Base-by-base conservation (phyloP, 2,329 filamentous ascomycete genomes). In the Exophiala phaeomuriformis region DNA sequence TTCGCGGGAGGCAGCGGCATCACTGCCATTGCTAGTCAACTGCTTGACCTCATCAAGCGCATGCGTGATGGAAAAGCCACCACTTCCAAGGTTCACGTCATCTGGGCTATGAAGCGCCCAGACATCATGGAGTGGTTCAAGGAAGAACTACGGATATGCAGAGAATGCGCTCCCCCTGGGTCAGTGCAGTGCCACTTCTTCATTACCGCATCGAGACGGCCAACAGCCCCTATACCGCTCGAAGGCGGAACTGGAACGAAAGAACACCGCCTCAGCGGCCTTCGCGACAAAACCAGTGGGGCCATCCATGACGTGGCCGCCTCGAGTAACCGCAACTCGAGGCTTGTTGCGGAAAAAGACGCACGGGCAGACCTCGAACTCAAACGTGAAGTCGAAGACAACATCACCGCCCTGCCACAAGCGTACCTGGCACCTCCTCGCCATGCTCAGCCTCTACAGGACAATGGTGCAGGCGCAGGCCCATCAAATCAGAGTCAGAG, bases 101-200 rank as follows among this genome's bases (percentile, higher is more conserved):
- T 97, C n/a, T 97, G 91, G 91, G 84, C 90, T 3, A 75, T 96
- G 61, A 95, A 93, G 71, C 82, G 87, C 52, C 83, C 93, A 9
- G 91, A 96, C 69, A 88, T 89, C 1, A 89, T 97, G 83, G 89
- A 96, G 67, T 97, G 91, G 91, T 97, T 96, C 77, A 87, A 88
- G 61, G 90, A 96, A 71, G 91, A 96, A 69, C 77, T 96, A 54
- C 82, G 90, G 45, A 95, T 96, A 64, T 95, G 91, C 71, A 82
- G 89, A 63, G 88, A 96, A 69, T 85, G 83, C 47, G 90, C 91
- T 6, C 91, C 91, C 1, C 86, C 88, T 0, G 88, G 93, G 66
- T 86, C 87, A 31, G 87, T 96, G 5, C 88, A 87, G 28, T 96
- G 90, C 74, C 90, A 95, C 68, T 96, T 96, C 75, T 96, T 89